Evolutionary conservation across 371 early-diverging fungal genomes (phyloP).

Genomic region (Rhizopus arrhizus): DNA sequence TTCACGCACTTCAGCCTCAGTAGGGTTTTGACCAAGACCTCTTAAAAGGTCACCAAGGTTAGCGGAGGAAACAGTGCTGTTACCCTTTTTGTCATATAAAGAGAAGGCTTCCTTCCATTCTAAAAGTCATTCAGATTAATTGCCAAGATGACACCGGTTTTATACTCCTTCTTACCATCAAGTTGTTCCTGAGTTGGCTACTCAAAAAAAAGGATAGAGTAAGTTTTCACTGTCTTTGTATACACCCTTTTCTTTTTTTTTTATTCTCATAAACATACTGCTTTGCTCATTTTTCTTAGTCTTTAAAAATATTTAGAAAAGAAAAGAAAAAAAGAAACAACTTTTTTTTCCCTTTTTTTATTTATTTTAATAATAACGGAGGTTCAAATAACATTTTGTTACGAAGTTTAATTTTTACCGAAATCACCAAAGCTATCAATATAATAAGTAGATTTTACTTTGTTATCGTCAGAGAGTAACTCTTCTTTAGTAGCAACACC

Average conservation of each 20-base stretch:
- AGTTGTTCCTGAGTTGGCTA: slow-evolving; percentile 59
- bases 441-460: slow-evolving; percentile 60
- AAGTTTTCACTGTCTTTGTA: neutral
- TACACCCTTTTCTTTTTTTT: neutral
- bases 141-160: neutral
- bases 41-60: slow-evolving; percentile 81
- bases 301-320: neutral
- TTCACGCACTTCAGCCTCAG: slow-evolving; percentile 78
- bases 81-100: slow-evolving; percentile 90
- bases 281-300: slow-evolving; percentile 28
- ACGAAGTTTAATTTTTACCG: slow-evolving; percentile 8
- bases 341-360: neutral
- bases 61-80: slow-evolving; percentile 76
- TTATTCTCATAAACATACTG: slow-evolving; percentile 22
- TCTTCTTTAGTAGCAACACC: slow-evolving; percentile 58
- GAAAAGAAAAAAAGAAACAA: slow-evolving; percentile 11
- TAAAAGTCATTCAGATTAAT: slow-evolving; percentile 22
- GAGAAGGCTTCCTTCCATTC: slow-evolving; percentile 89
- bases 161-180: slow-evolving; percentile 35
- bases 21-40: slow-evolving; percentile 85
- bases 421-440: slow-evolving; percentile 61
- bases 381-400: neutral
- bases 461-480: slow-evolving; percentile 47
- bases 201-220: neutral
- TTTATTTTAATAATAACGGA: slow-evolving; percentile 1